phyloP scores from a whole-genome alignment of 768 basidiomycete species.

The Phaffia australis region DNA sequence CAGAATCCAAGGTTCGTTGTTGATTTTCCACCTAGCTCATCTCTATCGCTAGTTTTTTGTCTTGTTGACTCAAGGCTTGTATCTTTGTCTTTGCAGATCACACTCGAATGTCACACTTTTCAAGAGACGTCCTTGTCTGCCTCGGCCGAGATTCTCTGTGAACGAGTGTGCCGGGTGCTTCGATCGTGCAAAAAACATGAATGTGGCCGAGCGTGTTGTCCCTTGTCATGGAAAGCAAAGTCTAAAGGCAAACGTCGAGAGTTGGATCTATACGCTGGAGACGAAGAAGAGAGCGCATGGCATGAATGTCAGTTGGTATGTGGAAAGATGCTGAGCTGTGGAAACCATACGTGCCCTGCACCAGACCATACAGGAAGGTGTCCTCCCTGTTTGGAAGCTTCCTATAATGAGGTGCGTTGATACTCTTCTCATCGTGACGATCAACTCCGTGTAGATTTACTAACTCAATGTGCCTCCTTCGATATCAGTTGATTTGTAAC shows the following conservation, averaged over 20 bases:
- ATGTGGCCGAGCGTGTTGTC: conserved; percentile 74
- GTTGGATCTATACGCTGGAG: conserved; percentile 43
- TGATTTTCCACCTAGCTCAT: conserved; percentile 22
- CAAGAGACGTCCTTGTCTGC: conserved; percentile 35
- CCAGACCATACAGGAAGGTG: conserved; percentile 76
- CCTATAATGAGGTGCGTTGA: conserved; percentile 71
- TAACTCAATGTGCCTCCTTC: no score
- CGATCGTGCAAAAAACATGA: conserved; percentile 78
- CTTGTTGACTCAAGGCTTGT: background rate
- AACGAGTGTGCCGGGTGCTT: conserved; percentile 62
- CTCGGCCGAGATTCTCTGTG: conserved; percentile 58
- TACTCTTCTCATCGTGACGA: background rate
- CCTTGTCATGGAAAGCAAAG: conserved; percentile 58
- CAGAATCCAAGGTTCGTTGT: conserved; percentile 48
- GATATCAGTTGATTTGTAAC: conserved; percentile 54
- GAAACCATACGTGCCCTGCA: conserved; percentile 49
- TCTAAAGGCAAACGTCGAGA: conserved; percentile 48
- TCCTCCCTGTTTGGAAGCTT: conserved; percentile 69
- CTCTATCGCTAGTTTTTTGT: no score
- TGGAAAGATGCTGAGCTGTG: conserved; percentile 34
- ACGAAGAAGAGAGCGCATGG: conserved; percentile 47
- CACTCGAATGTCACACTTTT: conserved; percentile 37
- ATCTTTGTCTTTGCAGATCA: conserved; percentile 4
- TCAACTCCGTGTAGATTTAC: background rate
- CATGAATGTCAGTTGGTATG: conserved; percentile 19